Percentiles rank a stretch among this genome's conserved stretches.
phyloP scores from a whole-genome alignment of 2,329 filamentous ascomycete species.

The Nigrospora osmanthi region DNA sequence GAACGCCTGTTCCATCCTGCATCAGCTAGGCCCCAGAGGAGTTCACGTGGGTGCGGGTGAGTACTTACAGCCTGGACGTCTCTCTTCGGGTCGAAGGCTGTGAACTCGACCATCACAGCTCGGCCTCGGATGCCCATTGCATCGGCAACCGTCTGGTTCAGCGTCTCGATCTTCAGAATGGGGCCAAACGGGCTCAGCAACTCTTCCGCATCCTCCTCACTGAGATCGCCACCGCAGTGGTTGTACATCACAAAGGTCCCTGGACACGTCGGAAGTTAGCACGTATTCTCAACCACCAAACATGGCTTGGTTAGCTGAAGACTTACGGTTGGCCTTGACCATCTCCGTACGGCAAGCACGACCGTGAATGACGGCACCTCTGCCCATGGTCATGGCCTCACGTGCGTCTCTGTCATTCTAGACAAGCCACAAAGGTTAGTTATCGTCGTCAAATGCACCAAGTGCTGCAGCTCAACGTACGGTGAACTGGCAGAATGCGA shows the following conservation, averaged over 20 bases:
- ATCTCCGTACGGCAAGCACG: constrained; percentile 53
- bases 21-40: constrained; percentile 6
- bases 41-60: background rate
- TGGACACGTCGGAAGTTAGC: constrained; percentile 21
- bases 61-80: constrained; percentile 38
- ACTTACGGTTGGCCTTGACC: constrained; percentile 50
- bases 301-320: background rate
- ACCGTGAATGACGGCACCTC: constrained; percentile 41
- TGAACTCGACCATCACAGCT: constrained; percentile 38
- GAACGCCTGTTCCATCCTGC: constrained; percentile 17
- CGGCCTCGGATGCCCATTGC: constrained; percentile 26
- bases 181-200: constrained; percentile 36
- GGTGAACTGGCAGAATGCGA: constrained; percentile 56
- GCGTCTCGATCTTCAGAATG: constrained; percentile 28
- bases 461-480: constrained; percentile 28
- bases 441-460: background rate
- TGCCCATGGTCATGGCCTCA: constrained; percentile 36
- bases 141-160: constrained; percentile 24
- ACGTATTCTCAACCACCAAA: too few relatives aligned
- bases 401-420: constrained; percentile 42
- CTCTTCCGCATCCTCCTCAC: constrained; percentile 31
- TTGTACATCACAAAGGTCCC: constrained; percentile 41
- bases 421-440: background rate
- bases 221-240: constrained; percentile 26
- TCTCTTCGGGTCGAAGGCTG: constrained; percentile 40